phyloP scores from a whole-genome alignment of 2,329 filamentous ascomycete genomes.

The Epichloe uncinata region DNA sequence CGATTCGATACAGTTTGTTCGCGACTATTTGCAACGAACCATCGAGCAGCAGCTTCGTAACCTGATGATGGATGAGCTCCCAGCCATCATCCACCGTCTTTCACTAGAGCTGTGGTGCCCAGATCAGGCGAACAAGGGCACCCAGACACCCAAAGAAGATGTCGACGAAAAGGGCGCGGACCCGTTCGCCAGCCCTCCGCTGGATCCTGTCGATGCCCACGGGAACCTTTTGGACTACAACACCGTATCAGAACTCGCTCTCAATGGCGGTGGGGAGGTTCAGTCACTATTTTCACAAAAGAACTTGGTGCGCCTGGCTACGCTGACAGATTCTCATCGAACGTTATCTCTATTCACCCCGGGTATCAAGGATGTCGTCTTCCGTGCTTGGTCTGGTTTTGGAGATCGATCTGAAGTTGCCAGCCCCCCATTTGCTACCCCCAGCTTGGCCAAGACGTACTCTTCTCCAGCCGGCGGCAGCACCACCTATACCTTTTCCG shows the following conservation, averaged over 20 bases:
- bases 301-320: conserved; percentile 72
- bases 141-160: conserved; percentile 33
- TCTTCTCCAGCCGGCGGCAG: conserved; percentile 44
- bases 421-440: conserved; percentile 33
- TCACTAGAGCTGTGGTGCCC: conserved; percentile 84
- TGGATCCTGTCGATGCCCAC: conserved; percentile 69
- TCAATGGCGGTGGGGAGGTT: conserved; percentile 68
- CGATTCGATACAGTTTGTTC: conserved; percentile 95
- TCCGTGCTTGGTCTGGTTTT: conserved; percentile 79
- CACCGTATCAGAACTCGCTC: conserved; percentile 61
- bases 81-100: conserved; percentile 87
- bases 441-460: conserved; percentile 47
- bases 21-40: conserved; percentile 89
- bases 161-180: conserved; percentile 53
- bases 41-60: conserved; percentile 89
- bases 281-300: conserved; percentile 92
- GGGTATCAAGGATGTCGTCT: conserved; percentile 78
- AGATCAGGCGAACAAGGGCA: conserved; percentile 49
- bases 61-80: conserved; percentile 94
- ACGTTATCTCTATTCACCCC: conserved; percentile 88
- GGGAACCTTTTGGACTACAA: conserved; percentile 65
- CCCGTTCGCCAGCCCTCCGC: conserved; percentile 67
- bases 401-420: conserved; percentile 53
- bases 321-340: conserved; percentile 75
- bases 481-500: conserved; percentile 62